These are phyloP conservation scores for Tolypocladium album DNA, from an alignment of 2,329 filamentous ascomycete genomes.

Conservation along the genomic window DNA sequence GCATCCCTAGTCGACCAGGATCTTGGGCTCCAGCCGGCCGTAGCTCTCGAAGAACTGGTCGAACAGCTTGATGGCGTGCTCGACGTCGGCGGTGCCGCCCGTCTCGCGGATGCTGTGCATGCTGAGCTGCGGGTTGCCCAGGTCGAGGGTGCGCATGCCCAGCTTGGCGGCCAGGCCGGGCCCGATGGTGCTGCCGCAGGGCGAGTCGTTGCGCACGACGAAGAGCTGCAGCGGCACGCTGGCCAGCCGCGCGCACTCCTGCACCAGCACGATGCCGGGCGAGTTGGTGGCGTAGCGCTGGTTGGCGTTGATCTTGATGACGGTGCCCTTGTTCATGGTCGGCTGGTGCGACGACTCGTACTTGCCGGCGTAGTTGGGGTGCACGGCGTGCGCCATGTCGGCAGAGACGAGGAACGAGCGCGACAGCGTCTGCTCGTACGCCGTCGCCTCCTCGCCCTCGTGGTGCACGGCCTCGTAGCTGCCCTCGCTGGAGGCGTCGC, in stretches of 20 bases:
- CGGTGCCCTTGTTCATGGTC: slow-evolving; percentile 90
- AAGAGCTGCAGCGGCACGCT: slow-evolving; percentile 89
- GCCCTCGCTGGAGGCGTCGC: slow-evolving; percentile 55
- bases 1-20: slow-evolving; percentile 59
- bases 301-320: slow-evolving; percentile 98
- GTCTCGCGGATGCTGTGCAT: slow-evolving; percentile 98
- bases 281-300: slow-evolving; percentile 95
- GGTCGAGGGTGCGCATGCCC: slow-evolving; percentile 78
- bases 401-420: slow-evolving; percentile 91
- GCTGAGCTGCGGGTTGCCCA: slow-evolving; percentile 87
- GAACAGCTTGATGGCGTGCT: slow-evolving; percentile 77
- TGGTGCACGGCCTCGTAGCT: slow-evolving; percentile 45
- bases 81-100: slow-evolving; percentile 77
- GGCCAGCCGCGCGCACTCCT: slow-evolving; percentile 67
- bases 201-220: slow-evolving; percentile 89
- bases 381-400: slow-evolving; percentile 94
- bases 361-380: slow-evolving; percentile 88
- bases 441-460: slow-evolving; percentile 58
- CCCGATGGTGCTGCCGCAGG: slow-evolving; percentile 92
- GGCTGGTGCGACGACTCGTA: slow-evolving; percentile 88
- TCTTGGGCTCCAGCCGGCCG: slow-evolving; percentile 69
- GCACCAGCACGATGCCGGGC: slow-evolving; percentile 83
- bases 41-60: slow-evolving; percentile 79
- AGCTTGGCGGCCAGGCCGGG: slow-evolving; percentile 88
- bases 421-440: slow-evolving; percentile 85